Evolutionary conservation across 495 filamentous ascomycete species (phyloP), one percentile per base, ranked within the genome.

Genomic region (Hypomontagnella monticulosa): DNA sequence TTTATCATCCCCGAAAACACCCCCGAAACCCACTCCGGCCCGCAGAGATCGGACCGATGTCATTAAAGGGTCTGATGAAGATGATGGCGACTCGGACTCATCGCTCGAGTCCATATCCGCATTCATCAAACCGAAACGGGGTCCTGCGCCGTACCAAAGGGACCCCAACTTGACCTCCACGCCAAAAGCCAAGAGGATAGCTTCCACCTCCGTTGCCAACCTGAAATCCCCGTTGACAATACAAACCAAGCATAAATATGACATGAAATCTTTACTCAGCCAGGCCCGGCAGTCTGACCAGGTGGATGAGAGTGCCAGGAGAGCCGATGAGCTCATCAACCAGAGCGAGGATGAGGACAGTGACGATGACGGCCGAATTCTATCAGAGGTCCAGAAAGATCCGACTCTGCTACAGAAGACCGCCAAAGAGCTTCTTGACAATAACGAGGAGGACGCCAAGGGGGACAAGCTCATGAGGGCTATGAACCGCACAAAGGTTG

Each of bases 401-500:
- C 59, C 59, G 23, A 56, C 48, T 11, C 30, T 57, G 15, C 56
- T 78, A 10, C 71, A 76, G 27, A 75, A 79, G n/a, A 73, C 68
- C 16, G 73, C 79, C 53, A 64, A 67, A 52, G 69, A 73, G 14
- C 69, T 88, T 10, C 72, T 86, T 12, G 70, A 88, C 18, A 62
- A 78, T 9, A 79, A 82, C 2, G 82, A 85, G 46, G 83, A 87
- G 52, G 85, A 83, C 27, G 75, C 80, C 19, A 82, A 76, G 5
- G 74, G 83, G 2, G 78, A 79, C 47, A 89, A 87, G 72, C 75
- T 95, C 6, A 76, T 89, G 34, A 82, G 84, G 52, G 92, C 92
- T 34, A 83, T 96, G 33, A 83, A 87, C 64, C 84, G 93, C 64
- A 94, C 91, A 7, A 89, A 93, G 57, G 89, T 89, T 8, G 83